These are phyloP conservation scores for Eucalyptus regnans DNA, from an alignment of 345 rosid genomes.

Conservation along the genomic window DNA sequence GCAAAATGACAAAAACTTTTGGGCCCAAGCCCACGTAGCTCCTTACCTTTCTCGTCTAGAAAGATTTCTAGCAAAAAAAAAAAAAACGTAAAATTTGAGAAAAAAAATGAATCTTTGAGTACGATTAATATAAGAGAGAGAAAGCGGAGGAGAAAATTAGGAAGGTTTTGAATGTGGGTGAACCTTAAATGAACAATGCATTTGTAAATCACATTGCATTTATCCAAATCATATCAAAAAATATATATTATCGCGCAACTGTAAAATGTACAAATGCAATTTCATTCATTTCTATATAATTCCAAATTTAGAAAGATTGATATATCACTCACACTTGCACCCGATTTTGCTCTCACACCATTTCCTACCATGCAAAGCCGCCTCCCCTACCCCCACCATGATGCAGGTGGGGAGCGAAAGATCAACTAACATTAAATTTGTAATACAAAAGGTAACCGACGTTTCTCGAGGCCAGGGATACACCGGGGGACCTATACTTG, in stretches of 20 bases:
- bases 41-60: not conserved
- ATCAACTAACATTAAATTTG: not conserved
- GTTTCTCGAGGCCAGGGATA: not conserved
- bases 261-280: accelerated
- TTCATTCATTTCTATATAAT: not conserved
- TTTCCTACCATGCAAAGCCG: not conserved
- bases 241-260: accelerated
- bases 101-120: not conserved
- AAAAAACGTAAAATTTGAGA: not conserved
- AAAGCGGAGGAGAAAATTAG: not conserved
- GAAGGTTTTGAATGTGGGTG: not conserved
- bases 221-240: accelerated
- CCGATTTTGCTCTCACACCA: not conserved
- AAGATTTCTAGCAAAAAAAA: not conserved
- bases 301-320: accelerated
- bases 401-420: not conserved
- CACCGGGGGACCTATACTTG: not conserved
- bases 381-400: not conserved
- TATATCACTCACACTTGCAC: accelerated
- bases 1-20: not conserved
- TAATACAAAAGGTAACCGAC: not conserved
- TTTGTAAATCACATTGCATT: not conserved
- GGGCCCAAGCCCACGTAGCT: not conserved
- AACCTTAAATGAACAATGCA: not conserved
- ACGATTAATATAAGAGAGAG: not conserved